Evolutionary conservation across 192 early-diverging fungal species (phyloP), one percentile per base, ranked within the genome.

Genomic region (Mortierella claussenii): DNA sequence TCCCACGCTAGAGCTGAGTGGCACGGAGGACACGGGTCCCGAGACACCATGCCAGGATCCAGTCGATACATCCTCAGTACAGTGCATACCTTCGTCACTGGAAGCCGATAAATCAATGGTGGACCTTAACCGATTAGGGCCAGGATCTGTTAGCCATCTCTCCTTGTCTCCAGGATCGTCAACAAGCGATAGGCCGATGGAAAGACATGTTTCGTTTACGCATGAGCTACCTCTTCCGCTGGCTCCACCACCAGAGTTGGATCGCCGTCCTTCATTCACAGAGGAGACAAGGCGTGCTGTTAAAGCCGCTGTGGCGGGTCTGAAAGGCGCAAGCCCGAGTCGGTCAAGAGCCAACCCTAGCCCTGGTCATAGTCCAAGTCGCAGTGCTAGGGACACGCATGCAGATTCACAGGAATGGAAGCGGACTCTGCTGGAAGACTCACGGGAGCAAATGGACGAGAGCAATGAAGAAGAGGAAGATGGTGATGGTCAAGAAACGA

Each of bases 251-350:
- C 21, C 51, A 1, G 71, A 66, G 3, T 37, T 48, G 20, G 51
- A 75, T 6, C 34, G 21, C 20, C 45, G 27, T 33, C 10, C 50
- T 17, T 60, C 71, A 2, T 75, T 66, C 31, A 48, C 55, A 2
- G 50, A 55, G 36, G 71, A 66, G 15, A 60, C 71, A 17, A 75
- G 54, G 34, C 55, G 63, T 0, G 51, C 26, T 4, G 43, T 65
- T 27, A 75, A 47, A 47, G 63, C 71, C 1, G 44, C 63, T 3
- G 56, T 60, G 8, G 32, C 55, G 1, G 51, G 48, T 17, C 28
- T 75, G 12, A 23, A 43, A 3, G 71, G 71, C 13, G 36, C 24
- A 11, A 51, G 69, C 31, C 57, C 52, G 1, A 46, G 31, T 54
- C 63, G 52, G 3, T 23, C 15, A 6, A 33, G 12, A 1, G 48